phyloP scores from a whole-genome alignment of 495 filamentous ascomycete species.

The Xylona heveae region DNA sequence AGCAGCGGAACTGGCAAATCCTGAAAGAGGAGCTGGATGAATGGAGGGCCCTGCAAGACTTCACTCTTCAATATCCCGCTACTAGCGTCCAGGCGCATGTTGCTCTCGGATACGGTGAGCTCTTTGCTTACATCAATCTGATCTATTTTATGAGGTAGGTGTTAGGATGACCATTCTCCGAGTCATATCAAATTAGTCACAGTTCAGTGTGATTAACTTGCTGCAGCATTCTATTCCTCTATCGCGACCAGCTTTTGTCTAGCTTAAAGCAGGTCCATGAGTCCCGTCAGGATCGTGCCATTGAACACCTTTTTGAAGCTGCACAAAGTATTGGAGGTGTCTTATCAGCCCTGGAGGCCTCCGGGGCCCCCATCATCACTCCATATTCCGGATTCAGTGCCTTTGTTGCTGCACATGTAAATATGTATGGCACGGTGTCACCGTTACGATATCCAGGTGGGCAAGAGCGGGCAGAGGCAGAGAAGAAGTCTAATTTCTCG shows the following conservation, averaged over 20 bases:
- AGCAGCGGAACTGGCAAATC: constrained; percentile 14
- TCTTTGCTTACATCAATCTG: constrained; percentile 24
- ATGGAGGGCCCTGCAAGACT: constrained; percentile 21
- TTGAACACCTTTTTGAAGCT: constrained; percentile 18
- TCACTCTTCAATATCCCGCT: constrained; percentile 18
- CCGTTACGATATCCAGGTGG: constrained; percentile 20
- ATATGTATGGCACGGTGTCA: constrained; percentile 23
- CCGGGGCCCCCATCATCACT: constrained; percentile 19
- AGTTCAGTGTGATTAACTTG: background rate
- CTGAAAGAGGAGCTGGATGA: constrained; percentile 21
- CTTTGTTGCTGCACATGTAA: constrained; percentile 23
- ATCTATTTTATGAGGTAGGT: constrained; percentile 23
- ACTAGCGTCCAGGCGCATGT: constrained; percentile 22
- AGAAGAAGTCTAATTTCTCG: constrained; percentile 16
- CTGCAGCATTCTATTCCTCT: constrained; percentile 19
- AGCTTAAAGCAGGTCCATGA: constrained; percentile 14
- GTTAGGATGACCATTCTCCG: too few relatives aligned
- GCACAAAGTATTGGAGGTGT: constrained; percentile 19
- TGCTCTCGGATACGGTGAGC: constrained; percentile 20
- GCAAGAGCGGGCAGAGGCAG: constrained; percentile 16
- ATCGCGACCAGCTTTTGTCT: constrained; percentile 21
- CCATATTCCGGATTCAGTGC: constrained; percentile 24
- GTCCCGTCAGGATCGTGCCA: constrained; percentile 13
- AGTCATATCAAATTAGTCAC: too few relatives aligned
- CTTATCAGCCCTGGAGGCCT: constrained; percentile 17